phyloP scores from a whole-genome alignment of 345 rosid species.

The Angophora floribunda region DNA sequence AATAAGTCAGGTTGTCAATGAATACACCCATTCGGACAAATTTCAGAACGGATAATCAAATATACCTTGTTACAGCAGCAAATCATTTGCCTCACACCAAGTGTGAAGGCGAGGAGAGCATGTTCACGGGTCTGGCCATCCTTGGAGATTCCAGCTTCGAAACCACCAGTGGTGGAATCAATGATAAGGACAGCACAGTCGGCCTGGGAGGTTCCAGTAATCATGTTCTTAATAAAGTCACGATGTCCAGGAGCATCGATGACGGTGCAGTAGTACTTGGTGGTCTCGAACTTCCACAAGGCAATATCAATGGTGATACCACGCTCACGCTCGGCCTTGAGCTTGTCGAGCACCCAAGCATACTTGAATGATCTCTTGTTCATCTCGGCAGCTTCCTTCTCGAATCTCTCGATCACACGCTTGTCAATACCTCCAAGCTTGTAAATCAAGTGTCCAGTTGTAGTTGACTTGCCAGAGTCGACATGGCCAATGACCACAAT shows the following conservation, averaged over 20 bases:
- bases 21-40: neutral
- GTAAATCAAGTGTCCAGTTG: constrained; percentile 88
- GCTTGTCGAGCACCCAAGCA: constrained; percentile 95
- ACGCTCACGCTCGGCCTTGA: constrained; percentile 94
- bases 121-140: constrained; percentile 89
- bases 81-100: constrained; percentile 84
- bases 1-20: neutral
- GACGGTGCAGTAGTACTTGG: constrained; percentile 84
- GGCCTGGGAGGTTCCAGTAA: constrained; percentile 78
- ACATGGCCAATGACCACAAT: constrained; percentile 77
- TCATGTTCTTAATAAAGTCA: constrained; percentile 80
- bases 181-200: constrained; percentile 77
- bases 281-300: constrained; percentile 88
- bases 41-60: too few relatives aligned
- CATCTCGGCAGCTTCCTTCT: constrained; percentile 89
- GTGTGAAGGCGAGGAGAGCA: constrained; percentile 85
- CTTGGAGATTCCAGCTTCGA: constrained; percentile 82
- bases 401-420: constrained; percentile 71
- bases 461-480: constrained; percentile 69
- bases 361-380: constrained; percentile 84
- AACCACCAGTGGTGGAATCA: constrained; percentile 81
- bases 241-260: constrained; percentile 94
- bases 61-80: constrained; percentile 79
- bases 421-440: constrained; percentile 90
- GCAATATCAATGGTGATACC: constrained; percentile 94